Evolutionary conservation across 163 green algal genomes (phyloP), one percentile per base, ranked within the genome.

Genomic region (Scenedesmus sp.): DNA sequence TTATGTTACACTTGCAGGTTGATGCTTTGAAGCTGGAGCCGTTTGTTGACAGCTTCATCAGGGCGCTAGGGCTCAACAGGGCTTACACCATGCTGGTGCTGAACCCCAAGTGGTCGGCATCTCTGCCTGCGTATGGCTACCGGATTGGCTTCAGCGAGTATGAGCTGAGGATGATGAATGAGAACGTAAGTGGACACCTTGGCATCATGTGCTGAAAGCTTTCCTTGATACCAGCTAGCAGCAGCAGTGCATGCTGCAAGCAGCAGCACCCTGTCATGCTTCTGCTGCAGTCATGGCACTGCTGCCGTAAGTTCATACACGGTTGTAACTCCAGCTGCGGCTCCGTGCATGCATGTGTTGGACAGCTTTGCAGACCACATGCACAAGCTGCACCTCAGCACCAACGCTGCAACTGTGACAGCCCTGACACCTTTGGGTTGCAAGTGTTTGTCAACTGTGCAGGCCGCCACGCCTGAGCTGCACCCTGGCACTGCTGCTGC

Each of bases 31-130:
- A 94, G 82, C 92, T 97, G 89, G 95, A 97, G 91, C 60, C 73
- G 1, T 94, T 96, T 64, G 85, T 96, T 1, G 92, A 96, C 89
- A 88, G 93, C 88, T 96, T 97, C 56, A 13, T 97, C 6, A 23
- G 26, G 7, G 82, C 85, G 0, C 83, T 97, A 56, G 94, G 94
- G 7, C 62, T 97, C 23, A 46, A 79, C 23, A 73, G 54, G 23
- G 59, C 56, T 79, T 96, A 96, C 93, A 95, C 93, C 84, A 64
- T 97, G 20, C 16, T 97, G 70, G 91, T 97, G 59, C 55, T 97
- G 26, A 96, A 96, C 92, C 94, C 95, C 86, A 93, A 91, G 16
- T 93, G 92, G 91, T 88, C 73, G 54, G n/a, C 85, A 23, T 89
- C 59, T 0, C 59, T 93, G 84, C 82, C 90, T 16, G 90, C 93